These are phyloP conservation scores for Didymella pinodella DNA, from an alignment of 2,329 filamentous ascomycete genomes.

Conservation along the genomic window DNA sequence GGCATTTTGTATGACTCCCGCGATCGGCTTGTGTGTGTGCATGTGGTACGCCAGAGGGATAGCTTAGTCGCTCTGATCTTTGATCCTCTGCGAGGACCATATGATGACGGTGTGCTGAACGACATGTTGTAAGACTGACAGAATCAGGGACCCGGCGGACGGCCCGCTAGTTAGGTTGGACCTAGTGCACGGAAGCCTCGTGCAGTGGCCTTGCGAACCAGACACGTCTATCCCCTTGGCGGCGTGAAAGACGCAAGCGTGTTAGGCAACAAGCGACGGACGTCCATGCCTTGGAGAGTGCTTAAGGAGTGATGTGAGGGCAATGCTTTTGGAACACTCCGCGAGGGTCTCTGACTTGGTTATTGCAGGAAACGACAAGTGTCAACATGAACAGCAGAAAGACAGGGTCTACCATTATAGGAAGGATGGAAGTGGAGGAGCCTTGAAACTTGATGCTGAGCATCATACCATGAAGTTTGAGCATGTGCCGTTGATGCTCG, in stretches of 20 bases:
- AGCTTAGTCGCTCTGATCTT: background rate
- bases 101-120: background rate
- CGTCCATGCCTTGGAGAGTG: slow-evolving; percentile 8
- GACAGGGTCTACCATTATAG: background rate
- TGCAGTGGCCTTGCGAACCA: slow-evolving; percentile 20
- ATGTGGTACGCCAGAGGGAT: background rate
- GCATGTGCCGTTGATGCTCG: background rate
- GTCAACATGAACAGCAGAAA: background rate
- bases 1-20: slow-evolving; percentile 12
- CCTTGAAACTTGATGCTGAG: background rate
- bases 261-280: slow-evolving; percentile 14
- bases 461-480: background rate
- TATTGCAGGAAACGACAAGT: slow-evolving; percentile 4
- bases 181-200: slow-evolving; percentile 26
- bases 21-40: background rate
- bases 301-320: slow-evolving; percentile 14
- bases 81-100: background rate
- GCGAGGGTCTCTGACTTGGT: background rate
- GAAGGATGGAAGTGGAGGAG: background rate
- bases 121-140: background rate
- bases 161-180: slow-evolving; percentile 35
- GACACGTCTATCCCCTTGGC: slow-evolving; percentile 10
- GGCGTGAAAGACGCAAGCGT: slow-evolving; percentile 4
- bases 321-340: background rate
- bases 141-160: slow-evolving; percentile 17